Percentiles rank a stretch among this genome's conserved stretches.
Evolutionary conservation across 371 early-diverging fungal genomes (phyloP).

Genomic region (Mucor mucedo): DNA sequence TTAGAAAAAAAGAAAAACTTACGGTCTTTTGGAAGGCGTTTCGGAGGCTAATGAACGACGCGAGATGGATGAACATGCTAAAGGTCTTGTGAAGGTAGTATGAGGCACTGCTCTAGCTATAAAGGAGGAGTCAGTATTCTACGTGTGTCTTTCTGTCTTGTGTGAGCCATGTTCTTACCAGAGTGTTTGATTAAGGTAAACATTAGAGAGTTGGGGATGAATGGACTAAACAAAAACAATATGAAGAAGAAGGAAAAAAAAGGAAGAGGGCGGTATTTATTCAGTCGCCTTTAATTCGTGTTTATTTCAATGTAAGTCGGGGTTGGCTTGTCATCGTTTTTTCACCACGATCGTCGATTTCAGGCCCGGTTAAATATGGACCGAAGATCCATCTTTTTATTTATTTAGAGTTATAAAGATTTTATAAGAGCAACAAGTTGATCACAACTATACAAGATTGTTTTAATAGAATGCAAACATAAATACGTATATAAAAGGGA

Average conservation of each 20-base stretch:
- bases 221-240: too few relatives aligned
- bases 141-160: neutral
- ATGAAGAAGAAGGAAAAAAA: too few relatives aligned
- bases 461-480: too few relatives aligned
- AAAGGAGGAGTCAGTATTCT: neutral
- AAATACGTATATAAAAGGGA: too few relatives aligned
- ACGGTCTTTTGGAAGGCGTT: conserved; percentile 17
- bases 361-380: neutral
- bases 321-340: conserved; percentile 7
- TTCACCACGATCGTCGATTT: conserved; percentile 6
- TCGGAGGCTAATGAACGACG: conserved; percentile 9
- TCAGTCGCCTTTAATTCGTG: neutral
- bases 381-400: neutral
- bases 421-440: too few relatives aligned
- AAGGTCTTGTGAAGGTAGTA: conserved; percentile 5
- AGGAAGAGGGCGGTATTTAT: too few relatives aligned
- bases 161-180: neutral
- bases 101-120: conserved; percentile 7
- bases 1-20: conserved; percentile 6
- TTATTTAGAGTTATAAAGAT: too few relatives aligned
- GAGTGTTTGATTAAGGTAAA: neutral
- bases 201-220: neutral
- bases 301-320: conserved; percentile 1
- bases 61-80: neutral
- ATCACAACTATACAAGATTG: too few relatives aligned